These are phyloP conservation scores for Penicillium sp. DNA, from an alignment of 2,329 filamentous ascomycete species.

Conservation along the genomic window DNA sequence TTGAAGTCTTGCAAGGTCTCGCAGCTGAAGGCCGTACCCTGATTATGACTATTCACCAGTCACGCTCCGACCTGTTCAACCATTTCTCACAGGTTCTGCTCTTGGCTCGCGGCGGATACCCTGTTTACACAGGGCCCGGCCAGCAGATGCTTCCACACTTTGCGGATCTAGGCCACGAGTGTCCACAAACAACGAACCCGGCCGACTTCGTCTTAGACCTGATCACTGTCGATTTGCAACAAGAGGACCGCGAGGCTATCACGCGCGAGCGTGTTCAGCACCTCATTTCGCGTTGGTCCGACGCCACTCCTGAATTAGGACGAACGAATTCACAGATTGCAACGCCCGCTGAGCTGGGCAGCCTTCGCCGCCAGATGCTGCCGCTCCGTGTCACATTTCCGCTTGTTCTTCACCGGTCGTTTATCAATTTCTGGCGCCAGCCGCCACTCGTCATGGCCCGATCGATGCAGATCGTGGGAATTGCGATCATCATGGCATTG, in stretches of 20 bases:
- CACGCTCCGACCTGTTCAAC: slow-evolving; percentile 67
- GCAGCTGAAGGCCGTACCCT: slow-evolving; percentile 71
- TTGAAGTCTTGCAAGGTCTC: slow-evolving; percentile 68
- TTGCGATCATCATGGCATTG: slow-evolving; percentile 61
- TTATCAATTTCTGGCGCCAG: slow-evolving; percentile 67
- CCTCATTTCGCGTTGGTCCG: slow-evolving; percentile 60
- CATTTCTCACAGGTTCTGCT: slow-evolving; percentile 70
- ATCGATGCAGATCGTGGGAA: slow-evolving; percentile 63
- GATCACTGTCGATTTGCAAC: slow-evolving; percentile 71
- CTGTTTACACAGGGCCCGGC: slow-evolving; percentile 65
- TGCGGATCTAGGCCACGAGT: slow-evolving; percentile 57
- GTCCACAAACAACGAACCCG: slow-evolving; percentile 68
- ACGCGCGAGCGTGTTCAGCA: slow-evolving; percentile 61
- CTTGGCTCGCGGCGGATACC: slow-evolving; percentile 65
- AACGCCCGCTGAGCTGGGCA: slow-evolving; percentile 69
- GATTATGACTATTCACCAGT: slow-evolving; percentile 75
- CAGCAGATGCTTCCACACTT: slow-evolving; percentile 66
- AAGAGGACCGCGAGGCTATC: slow-evolving; percentile 59
- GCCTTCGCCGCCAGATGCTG: slow-evolving; percentile 62
- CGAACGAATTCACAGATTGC: slow-evolving; percentile 50
- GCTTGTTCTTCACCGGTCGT: slow-evolving; percentile 63
- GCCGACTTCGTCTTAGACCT: slow-evolving; percentile 75
- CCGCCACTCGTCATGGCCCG: slow-evolving; percentile 63
- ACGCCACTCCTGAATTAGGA: slow-evolving; percentile 18
- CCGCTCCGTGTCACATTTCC: slow-evolving; percentile 63